phyloP scores from a whole-genome alignment of 2,329 filamentous ascomycete species.

The Penicillium sp. region DNA sequence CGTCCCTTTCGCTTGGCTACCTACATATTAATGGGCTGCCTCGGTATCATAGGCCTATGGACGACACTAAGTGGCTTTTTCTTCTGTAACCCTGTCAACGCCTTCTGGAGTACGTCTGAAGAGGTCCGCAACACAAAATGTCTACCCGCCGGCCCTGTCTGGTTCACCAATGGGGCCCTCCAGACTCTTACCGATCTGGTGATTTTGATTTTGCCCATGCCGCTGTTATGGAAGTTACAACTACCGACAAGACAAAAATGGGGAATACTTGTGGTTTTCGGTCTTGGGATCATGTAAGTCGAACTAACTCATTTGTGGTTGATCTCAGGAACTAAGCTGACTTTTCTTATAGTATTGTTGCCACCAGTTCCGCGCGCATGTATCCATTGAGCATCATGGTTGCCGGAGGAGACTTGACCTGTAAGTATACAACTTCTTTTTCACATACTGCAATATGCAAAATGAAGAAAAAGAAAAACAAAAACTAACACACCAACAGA shows the following conservation, averaged over 20 bases:
- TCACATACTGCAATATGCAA: too few species aligned
- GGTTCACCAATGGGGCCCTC: slow-evolving; percentile 32
- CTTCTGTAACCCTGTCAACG: slow-evolving; percentile 27
- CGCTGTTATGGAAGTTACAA: slow-evolving; percentile 22
- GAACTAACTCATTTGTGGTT: not conserved
- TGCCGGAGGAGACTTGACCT: slow-evolving; percentile 16
- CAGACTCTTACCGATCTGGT: slow-evolving; percentile 30
- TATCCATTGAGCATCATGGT: slow-evolving; percentile 21
- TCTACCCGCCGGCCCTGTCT: slow-evolving; percentile 22
- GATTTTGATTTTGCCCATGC: slow-evolving; percentile 31
- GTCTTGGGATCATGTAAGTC: slow-evolving; percentile 31
- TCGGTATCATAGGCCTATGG: slow-evolving; percentile 29
- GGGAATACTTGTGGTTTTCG: slow-evolving; percentile 30
- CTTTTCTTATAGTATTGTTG: slow-evolving; percentile 25
- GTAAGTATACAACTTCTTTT: slow-evolving; percentile 13
- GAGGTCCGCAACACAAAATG: slow-evolving; percentile 13
- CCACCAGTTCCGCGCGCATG: slow-evolving; percentile 29
- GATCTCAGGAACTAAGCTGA: not conserved
- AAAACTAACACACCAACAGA: slow-evolving; percentile 12
- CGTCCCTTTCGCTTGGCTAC: slow-evolving; percentile 22
- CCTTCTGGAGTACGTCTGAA: slow-evolving; percentile 24
- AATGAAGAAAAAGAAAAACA: not conserved
- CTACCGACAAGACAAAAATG: slow-evolving; percentile 26
- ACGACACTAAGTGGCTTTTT: slow-evolving; percentile 29
- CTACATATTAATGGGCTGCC: slow-evolving; percentile 18